Percentiles rank a stretch among this genome's conserved stretches.
Conservation (phyloP, 1,139 yeast genomes). For the Taphrina betulina region DNA sequence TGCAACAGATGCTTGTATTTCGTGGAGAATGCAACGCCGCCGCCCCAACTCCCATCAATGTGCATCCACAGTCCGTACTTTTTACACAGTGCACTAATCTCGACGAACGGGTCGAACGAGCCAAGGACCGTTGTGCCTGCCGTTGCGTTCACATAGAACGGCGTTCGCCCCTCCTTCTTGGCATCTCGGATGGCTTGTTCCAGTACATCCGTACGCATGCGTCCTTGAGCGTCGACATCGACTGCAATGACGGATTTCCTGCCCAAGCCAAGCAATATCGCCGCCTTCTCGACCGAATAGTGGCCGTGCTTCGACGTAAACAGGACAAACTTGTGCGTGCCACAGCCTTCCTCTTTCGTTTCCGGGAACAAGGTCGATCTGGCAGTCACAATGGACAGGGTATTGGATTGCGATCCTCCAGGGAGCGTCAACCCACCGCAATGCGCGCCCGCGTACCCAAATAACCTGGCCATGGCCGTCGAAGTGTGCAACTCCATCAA, state of each 20-base stretch:
- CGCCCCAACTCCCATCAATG: slow-evolving; percentile 92
- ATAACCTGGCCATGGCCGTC: slow-evolving; percentile 64
- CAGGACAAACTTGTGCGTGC: slow-evolving; percentile 58
- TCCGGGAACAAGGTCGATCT: slow-evolving; percentile 66
- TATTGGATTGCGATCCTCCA: slow-evolving; percentile 86
- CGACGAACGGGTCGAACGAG: slow-evolving; percentile 67
- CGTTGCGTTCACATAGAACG: slow-evolving; percentile 74
- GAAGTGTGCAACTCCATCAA: slow-evolving; percentile 70
- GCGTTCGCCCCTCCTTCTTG: slow-evolving; percentile 58
- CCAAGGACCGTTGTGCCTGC: slow-evolving; percentile 92
- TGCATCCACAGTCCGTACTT: slow-evolving; percentile 68
- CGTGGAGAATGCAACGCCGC: slow-evolving; percentile 68
- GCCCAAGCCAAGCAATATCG: slow-evolving; percentile 74
- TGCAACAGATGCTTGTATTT: slow-evolving; percentile 52
- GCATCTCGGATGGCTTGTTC: slow-evolving; percentile 52
- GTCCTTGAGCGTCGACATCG: slow-evolving; percentile 57
- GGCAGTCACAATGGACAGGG: slow-evolving; percentile 77
- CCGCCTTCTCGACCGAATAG: slow-evolving; percentile 79
- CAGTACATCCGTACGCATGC: slow-evolving; percentile 55
- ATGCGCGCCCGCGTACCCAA: slow-evolving; percentile 55
- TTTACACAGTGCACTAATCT: slow-evolving; percentile 57
- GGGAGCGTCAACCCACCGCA: slow-evolving; percentile 84
- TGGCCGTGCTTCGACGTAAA: slow-evolving; percentile 69
- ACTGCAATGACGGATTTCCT: slow-evolving; percentile 63
- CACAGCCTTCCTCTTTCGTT: slow-evolving; percentile 64